phyloP scores from a whole-genome alignment of 2,329 filamentous ascomycete species.

The Cryphonectria carpinicola region DNA sequence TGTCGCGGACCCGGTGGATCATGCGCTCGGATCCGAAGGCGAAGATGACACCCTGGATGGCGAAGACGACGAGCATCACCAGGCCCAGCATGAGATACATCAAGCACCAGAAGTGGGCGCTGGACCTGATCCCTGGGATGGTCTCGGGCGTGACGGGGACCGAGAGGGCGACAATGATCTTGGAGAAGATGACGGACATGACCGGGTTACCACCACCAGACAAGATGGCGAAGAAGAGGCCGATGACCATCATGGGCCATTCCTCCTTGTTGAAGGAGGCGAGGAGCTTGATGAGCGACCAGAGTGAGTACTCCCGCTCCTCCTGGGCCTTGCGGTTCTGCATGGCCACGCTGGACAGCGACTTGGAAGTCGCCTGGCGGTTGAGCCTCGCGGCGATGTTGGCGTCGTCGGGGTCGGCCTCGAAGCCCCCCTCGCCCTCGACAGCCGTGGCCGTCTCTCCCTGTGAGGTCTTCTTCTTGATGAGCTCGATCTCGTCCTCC shows the following conservation, averaged over 20 bases:
- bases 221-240: slow-evolving; percentile 74
- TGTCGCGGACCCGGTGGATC: slow-evolving; percentile 79
- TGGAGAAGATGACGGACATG: slow-evolving; percentile 80
- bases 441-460: slow-evolving; percentile 40
- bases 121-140: slow-evolving; percentile 62
- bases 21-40: slow-evolving; percentile 86
- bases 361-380: slow-evolving; percentile 59
- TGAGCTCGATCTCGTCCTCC: slow-evolving; percentile 53
- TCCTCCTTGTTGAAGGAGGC: slow-evolving; percentile 78
- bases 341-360: slow-evolving; percentile 72
- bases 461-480: slow-evolving; percentile 50
- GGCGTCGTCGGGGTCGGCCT: slow-evolving; percentile 62
- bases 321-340: slow-evolving; percentile 56
- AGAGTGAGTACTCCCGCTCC: slow-evolving; percentile 67
- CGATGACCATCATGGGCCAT: slow-evolving; percentile 71
- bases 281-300: slow-evolving; percentile 79
- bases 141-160: slow-evolving; percentile 52
- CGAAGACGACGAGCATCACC: slow-evolving; percentile 71
- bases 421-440: slow-evolving; percentile 39
- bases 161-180: slow-evolving; percentile 76
- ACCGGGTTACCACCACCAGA: slow-evolving; percentile 74
- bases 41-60: slow-evolving; percentile 72
- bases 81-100: slow-evolving; percentile 89
- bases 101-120: slow-evolving; percentile 82
- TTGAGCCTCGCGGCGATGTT: slow-evolving; percentile 62